A percentile compares a stretch with the other conserved stretches of the same genome.
Conservation (phyloP, 768 basidiomycete species). For the Hericium rajendrae region DNA sequence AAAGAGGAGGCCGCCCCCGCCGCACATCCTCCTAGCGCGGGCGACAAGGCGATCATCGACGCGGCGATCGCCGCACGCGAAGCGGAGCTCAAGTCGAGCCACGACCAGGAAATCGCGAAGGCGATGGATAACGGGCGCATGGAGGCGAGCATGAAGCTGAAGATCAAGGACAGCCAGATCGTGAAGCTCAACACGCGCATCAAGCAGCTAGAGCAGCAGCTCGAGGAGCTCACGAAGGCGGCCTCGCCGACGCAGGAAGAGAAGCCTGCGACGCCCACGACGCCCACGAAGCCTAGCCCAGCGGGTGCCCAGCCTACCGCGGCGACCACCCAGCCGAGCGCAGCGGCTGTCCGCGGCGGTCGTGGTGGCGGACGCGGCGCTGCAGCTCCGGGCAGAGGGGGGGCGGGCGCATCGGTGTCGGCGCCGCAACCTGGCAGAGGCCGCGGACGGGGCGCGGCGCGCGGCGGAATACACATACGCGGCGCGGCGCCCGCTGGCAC, state of each 20-base stretch:
- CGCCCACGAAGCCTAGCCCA: not conserved
- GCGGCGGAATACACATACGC: slow-evolving; percentile 7
- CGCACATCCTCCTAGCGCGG: slow-evolving; percentile 12
- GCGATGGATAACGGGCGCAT: slow-evolving; percentile 63
- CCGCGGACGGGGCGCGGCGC: slow-evolving; percentile 9
- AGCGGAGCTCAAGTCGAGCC: slow-evolving; percentile 34
- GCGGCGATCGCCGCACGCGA: slow-evolving; percentile 41
- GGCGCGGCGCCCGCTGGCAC: slow-evolving; percentile 7
- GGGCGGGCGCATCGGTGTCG: not conserved
- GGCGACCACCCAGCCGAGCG: too few relatives aligned
- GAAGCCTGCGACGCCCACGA: slow-evolving; percentile 21
- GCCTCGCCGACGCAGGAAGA: slow-evolving; percentile 19
- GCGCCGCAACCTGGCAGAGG: slow-evolving; percentile 1
- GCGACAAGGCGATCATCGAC: slow-evolving; percentile 38
- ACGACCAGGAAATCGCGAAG: slow-evolving; percentile 46
- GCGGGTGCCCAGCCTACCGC: not conserved
- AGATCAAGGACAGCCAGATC: slow-evolving; percentile 66
- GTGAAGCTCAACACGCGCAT: slow-evolving; percentile 47
- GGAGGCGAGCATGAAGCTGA: slow-evolving; percentile 51
- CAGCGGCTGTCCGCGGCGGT: not conserved
- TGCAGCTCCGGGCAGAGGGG: not conserved
- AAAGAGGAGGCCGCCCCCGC: slow-evolving; percentile 15
- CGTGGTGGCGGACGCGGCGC: not conserved
- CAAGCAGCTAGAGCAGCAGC: slow-evolving; percentile 60
- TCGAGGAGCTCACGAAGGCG: slow-evolving; percentile 44